Evolutionary conservation across 805 yeast genomes (phyloP), one percentile per base, ranked within the genome.

Genomic region (Hanseniaspora thailandica): DNA sequence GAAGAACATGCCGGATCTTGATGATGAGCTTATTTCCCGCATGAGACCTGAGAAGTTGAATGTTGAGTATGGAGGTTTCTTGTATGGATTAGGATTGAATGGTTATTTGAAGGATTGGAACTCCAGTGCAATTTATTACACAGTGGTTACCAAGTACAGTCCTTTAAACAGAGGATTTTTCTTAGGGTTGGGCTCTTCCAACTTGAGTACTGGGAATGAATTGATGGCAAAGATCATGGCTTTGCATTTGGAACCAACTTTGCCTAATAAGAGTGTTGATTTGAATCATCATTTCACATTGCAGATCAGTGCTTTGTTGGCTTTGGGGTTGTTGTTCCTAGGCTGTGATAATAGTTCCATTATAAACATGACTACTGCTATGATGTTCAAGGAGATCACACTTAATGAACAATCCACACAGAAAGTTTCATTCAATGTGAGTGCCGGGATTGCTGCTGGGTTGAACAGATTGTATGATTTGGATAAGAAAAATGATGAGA

Each of bases 21-120:
- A 48, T 8, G 96, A 97, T 0, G 81, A 94, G 59, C 90, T 97
- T 97, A 84, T 90, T 35, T 83, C 84, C 0, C 87, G 85, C 63
- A 86, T 86, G 60, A 83, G 81, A 59, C 96, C 96, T 0, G 74
- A 76, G 0, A 74, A 69, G 4, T 64, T 84, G 31, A 80, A 78
- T 59, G 76, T 95, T 0, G 89, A 86, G 57, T 96, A 89, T 70
- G 97, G 96, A 22, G 99, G 99, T 0, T 88, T 93, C 59, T 67
- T 93, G n/a, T 68, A 87, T 19, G 98, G 97, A 0, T 70, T 93
- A 25, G 99, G 99, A 0, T 69, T 93, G 30, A 86, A 86, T 66
- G 97, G 97, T 0, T 96, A 89, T 63, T 68, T 93, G 60, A 80
- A 76, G 73, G 75, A 40, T 68, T 93, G 25, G 97, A 90, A 61